Evolutionary conservation across 108 stramenopile genomes (phyloP).

Genomic region (Nitzschia inconspicua): DNA sequence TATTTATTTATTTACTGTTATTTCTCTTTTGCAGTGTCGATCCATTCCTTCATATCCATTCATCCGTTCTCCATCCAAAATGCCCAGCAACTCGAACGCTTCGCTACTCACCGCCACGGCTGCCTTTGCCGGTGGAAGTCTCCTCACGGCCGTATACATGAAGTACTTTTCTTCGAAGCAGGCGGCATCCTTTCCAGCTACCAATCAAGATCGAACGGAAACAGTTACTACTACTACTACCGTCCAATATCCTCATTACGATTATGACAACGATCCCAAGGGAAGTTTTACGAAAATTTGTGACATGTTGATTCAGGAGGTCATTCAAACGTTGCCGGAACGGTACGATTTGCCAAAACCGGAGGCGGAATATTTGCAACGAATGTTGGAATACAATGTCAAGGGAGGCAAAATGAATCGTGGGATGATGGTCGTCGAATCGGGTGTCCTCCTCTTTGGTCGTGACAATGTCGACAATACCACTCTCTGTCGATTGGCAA

Average conservation of each 20-base stretch:
- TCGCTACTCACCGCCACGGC: slow-evolving; percentile 11
- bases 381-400: slow-evolving; percentile 91
- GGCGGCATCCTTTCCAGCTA: slow-evolving; percentile 17
- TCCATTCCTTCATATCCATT: neutral
- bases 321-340: slow-evolving; percentile 48
- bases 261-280: slow-evolving; percentile 28
- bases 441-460: slow-evolving; percentile 16
- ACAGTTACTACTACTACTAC: neutral
- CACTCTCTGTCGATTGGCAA: slow-evolving; percentile 32
- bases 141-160: slow-evolving; percentile 20
- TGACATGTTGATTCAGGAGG: slow-evolving; percentile 51
- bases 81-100: too few relatives aligned
- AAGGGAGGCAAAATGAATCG: slow-evolving; percentile 94
- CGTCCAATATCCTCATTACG: slow-evolving; percentile 24
- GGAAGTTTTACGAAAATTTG: slow-evolving; percentile 53
- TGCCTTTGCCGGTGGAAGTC: slow-evolving; percentile 25
- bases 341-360: slow-evolving; percentile 67
- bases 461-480: slow-evolving; percentile 32
- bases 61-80: neutral
- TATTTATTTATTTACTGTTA: too few relatives aligned
- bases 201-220: neutral
- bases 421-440: slow-evolving; percentile 77
- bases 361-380: slow-evolving; percentile 50
- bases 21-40: slow-evolving; percentile 1
- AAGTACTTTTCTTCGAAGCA: neutral